Conservation (phyloP, 2,329 filamentous ascomycete genomes). For the Xylaria sp. region DNA sequence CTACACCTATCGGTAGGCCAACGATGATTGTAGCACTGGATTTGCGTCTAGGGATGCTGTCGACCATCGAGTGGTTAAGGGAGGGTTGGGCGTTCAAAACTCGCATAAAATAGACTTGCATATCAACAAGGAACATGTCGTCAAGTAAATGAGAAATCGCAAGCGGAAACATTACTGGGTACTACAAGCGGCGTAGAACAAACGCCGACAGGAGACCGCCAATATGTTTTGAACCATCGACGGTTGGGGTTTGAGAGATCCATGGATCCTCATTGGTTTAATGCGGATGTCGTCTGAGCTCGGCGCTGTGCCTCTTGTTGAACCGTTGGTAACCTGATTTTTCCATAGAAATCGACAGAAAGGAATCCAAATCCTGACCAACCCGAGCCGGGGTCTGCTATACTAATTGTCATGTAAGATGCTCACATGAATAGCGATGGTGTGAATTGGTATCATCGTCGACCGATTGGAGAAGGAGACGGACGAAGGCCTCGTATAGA, state of each 20-base stretch:
- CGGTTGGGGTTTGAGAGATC: background rate
- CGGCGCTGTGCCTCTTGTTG: background rate
- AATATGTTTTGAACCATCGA: background rate
- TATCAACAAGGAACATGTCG: background rate
- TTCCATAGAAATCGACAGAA: background rate
- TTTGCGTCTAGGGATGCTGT: background rate
- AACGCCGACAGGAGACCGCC: background rate
- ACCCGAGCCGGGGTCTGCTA: background rate
- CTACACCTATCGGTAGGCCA: background rate
- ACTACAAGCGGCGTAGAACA: background rate
- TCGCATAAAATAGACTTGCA: background rate
- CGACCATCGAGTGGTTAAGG: background rate
- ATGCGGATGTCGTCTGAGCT: background rate
- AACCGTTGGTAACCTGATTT: background rate
- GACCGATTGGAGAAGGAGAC: background rate
- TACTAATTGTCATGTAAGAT: background rate
- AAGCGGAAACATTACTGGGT: background rate
- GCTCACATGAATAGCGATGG: background rate
- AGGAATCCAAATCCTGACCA: background rate
- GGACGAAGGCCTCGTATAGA: slow-evolving; percentile 1
- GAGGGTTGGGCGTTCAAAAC: background rate
- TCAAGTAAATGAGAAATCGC: background rate
- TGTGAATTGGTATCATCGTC: background rate
- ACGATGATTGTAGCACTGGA: background rate
- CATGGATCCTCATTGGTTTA: background rate